Percentiles rank a stretch among this genome's conserved stretches.
These are phyloP conservation scores for Saccharomyces hybrid DNA, from an alignment of 1,139 yeast species.

Conservation along the genomic window DNA sequence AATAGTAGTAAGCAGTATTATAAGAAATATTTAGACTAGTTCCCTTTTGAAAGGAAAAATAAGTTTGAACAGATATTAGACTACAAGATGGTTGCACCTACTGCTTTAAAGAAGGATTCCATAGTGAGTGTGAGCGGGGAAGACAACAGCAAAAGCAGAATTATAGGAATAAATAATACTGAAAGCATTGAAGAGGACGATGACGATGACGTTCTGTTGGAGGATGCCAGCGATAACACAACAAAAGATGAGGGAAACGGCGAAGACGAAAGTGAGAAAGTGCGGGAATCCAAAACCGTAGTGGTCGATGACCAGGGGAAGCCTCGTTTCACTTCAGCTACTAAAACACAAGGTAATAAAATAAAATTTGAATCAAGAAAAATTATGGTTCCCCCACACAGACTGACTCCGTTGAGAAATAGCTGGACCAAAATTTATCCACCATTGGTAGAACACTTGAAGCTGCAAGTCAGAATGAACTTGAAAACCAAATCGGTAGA, in stretches of 20 bases:
- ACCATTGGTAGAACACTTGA: slow-evolving; percentile 89
- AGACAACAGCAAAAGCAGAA: slow-evolving; percentile 17
- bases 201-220: slow-evolving; percentile 67
- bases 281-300: slow-evolving; percentile 43
- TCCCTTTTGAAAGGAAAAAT: too few species aligned
- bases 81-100: slow-evolving; percentile 59
- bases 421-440: slow-evolving; percentile 93
- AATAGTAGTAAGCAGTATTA: background rate
- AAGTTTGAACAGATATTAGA: background rate
- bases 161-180: slow-evolving; percentile 24
- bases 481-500: slow-evolving; percentile 78
- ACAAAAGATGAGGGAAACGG: slow-evolving; percentile 18
- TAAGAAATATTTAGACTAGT: too few species aligned
- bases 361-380: slow-evolving; percentile 82
- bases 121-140: slow-evolving; percentile 20
- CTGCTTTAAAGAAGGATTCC: slow-evolving; percentile 37
- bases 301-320: slow-evolving; percentile 83
- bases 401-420: slow-evolving; percentile 86
- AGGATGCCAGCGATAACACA: slow-evolving; percentile 34
- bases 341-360: slow-evolving; percentile 48
- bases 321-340: slow-evolving; percentile 78
- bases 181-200: slow-evolving; percentile 27
- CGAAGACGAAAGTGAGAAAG: slow-evolving; percentile 19
- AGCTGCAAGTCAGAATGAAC: slow-evolving; percentile 94
- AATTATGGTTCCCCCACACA: slow-evolving; percentile 91